phyloP scores from a whole-genome alignment of 176 grass and related monocot species.

The Juncus inflexus region DNA sequence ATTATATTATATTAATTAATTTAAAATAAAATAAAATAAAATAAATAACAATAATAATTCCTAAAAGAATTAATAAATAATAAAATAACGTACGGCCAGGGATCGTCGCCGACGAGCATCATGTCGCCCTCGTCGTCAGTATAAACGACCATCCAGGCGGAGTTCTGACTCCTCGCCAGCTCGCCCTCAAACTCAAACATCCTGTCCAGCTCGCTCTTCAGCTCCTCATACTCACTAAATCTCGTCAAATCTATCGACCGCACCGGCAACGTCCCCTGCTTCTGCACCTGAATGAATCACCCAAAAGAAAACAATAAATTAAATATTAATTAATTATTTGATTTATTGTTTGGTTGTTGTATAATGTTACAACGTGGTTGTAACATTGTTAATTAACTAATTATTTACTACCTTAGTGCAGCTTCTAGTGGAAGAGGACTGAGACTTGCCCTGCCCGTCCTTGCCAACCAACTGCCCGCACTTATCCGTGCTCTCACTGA shows the following conservation, averaged over 20 bases:
- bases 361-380: no score
- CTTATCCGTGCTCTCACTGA: constrained; percentile 48
- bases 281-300: constrained; percentile 66
- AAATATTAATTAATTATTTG: no score
- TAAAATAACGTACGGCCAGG: constrained; percentile 63
- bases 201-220: constrained; percentile 69
- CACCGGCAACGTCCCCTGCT: constrained; percentile 85
- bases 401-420: constrained; percentile 67
- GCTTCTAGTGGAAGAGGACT: constrained; percentile 56
- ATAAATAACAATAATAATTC: neutral
- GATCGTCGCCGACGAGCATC: constrained; percentile 99
- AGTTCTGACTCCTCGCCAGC: constrained; percentile 44
- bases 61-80: no score
- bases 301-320: no score
- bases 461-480: constrained; percentile 33
- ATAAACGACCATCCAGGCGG: constrained; percentile 79
- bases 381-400: no score
- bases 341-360: no score
- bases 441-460: constrained; percentile 57
- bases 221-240: constrained; percentile 60
- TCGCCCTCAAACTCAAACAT: constrained; percentile 89
- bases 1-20: no score
- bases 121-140: constrained; percentile 96
- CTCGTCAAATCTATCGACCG: constrained; percentile 89
- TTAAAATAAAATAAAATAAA: constrained; percentile 2